These are phyloP conservation scores for Pythium scleroteichum DNA, from an alignment of 352 stramenopile genomes.

Conservation along the genomic window DNA sequence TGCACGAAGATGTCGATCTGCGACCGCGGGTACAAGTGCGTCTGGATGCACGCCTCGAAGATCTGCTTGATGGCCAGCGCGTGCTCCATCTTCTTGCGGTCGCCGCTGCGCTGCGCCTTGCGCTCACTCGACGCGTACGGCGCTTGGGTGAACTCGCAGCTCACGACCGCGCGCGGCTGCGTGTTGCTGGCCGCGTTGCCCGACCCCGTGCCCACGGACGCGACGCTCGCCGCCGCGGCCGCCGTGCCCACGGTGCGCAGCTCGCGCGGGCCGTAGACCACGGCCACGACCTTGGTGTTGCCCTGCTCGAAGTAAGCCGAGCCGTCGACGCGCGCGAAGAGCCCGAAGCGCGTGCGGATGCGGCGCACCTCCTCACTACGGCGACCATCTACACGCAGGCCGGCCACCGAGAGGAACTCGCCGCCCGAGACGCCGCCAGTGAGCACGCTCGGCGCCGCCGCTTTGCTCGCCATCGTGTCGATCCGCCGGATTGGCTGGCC, in stretches of 20 bases:
- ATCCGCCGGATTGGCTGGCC: slow-evolving; percentile 1
- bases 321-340: slow-evolving; percentile 86
- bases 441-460: slow-evolving; percentile 56
- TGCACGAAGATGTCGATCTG: slow-evolving; percentile 94
- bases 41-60: slow-evolving; percentile 91
- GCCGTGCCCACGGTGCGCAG: slow-evolving; percentile 46
- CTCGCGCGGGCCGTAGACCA: slow-evolving; percentile 87
- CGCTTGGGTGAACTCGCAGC: slow-evolving; percentile 89
- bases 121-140: slow-evolving; percentile 87
- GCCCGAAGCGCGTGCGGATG: slow-evolving; percentile 79
- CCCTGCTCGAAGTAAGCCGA: slow-evolving; percentile 89
- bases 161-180: slow-evolving; percentile 67
- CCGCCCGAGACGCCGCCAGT: slow-evolving; percentile 49
- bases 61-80: slow-evolving; percentile 91
- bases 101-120: slow-evolving; percentile 72
- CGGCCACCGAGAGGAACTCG: slow-evolving; percentile 84
- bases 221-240: slow-evolving; percentile 35
- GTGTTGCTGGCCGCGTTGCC: slow-evolving; percentile 67
- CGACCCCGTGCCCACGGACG: slow-evolving; percentile 55
- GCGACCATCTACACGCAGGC: slow-evolving; percentile 82
- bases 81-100: slow-evolving; percentile 88
- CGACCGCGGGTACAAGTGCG: slow-evolving; percentile 88
- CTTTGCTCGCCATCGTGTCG: slow-evolving; percentile 53
- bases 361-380: slow-evolving; percentile 83
- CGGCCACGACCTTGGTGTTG: slow-evolving; percentile 89